Base-by-base conservation (phyloP, 441 rosid genomes). In the Corymbia calophylla region DNA sequence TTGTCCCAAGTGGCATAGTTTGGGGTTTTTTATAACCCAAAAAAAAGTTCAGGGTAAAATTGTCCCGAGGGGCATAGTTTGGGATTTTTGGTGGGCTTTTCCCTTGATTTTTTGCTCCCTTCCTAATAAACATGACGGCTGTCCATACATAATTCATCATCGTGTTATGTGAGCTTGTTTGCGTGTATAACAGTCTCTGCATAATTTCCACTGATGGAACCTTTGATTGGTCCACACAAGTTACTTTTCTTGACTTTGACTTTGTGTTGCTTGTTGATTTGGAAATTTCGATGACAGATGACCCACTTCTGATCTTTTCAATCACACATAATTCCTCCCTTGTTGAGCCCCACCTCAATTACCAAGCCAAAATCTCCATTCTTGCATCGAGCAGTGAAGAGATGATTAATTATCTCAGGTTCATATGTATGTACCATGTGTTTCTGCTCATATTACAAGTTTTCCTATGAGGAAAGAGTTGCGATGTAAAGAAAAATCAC, bases 401-500 rank as follows among this genome's bases (percentile, higher is more conserved):
- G 64, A 11, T 10, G 60, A 56, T 23, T 60, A 60, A 60, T 60
- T 11, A 6, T 60, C n/a, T 60, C 7, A 3, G 31, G 15, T 60
- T 14, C n/a, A 25, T 25, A 60, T 27, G n/a, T 10, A 27, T 60
- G 66, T 60, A 10, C 15, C n/a, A 1, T 11, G 66, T 60, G 7
- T 60, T 60, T 60, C 25, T 60, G n/a, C n/a, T 60, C 15, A 60
- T 60, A 5, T 25, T 60, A 2, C 16, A 60, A 9, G 29, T 60
- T 25, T 6, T 60, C 39, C 66, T 25, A 27, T 10, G 25, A 5
- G n/a, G n/a, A 5, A 27, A 7, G 0, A 60, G n/a, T 27, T 60
- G 3, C 6, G 0, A 0, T 27, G 15, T 3, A 7, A 25, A 11
- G 2, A 60, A 60, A 1, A 60, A 25, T 9, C 14, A 58, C 64